Conservation (phyloP, 208 protist species). For the Crithidia fasciculata region DNA sequence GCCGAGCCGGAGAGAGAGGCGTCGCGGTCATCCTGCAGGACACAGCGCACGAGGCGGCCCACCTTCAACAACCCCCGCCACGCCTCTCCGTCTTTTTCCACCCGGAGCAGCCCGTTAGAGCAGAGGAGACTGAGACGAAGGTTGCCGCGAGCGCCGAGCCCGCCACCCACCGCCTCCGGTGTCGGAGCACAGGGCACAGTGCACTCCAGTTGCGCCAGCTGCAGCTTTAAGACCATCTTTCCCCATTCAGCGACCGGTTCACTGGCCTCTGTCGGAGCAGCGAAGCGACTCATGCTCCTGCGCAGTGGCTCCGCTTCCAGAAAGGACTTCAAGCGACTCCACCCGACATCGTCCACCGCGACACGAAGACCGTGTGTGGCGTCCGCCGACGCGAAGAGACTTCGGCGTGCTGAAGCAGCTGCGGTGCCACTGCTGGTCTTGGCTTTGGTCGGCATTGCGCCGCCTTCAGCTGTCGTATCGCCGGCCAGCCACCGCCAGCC, state of each 20-base stretch:
- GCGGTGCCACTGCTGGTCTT: too few species aligned
- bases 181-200: conserved; percentile 12
- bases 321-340: not conserved
- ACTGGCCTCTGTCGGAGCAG: not conserved
- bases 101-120: not conserved
- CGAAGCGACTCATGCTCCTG: conserved; percentile 16
- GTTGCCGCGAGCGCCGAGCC: not conserved
- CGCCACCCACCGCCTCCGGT: not conserved
- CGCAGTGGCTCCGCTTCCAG: not conserved
- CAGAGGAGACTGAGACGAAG: conserved; percentile 5
- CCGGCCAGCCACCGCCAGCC: conserved; percentile 14
- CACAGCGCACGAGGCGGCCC: conserved; percentile 18
- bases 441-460: not conserved
- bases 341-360: not conserved
- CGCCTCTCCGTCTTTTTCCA: not conserved
- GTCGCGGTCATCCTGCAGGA: conserved; percentile 3
- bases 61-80: conserved; percentile 16
- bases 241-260: not conserved
- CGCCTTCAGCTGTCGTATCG: not conserved
- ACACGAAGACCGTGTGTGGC: not conserved
- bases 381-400: not conserved
- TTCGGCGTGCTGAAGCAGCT: not conserved
- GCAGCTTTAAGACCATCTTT: conserved; percentile 1
- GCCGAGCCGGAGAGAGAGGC: not conserved
- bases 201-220: conserved; percentile 8